Base-by-base conservation (phyloP, 768 basidiomycete genomes). In the Russula olivacea region DNA sequence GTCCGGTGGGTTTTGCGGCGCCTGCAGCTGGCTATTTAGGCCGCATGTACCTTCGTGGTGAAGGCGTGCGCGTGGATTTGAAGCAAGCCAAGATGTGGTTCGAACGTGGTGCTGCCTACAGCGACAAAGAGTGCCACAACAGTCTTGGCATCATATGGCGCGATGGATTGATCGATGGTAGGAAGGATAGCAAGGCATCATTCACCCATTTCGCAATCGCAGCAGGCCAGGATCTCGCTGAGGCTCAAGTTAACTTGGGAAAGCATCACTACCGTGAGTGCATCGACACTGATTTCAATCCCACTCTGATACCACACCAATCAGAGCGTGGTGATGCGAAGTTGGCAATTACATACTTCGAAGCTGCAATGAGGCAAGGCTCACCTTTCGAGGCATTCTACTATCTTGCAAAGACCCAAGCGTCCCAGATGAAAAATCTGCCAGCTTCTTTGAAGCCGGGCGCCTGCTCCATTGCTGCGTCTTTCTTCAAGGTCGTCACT, bases 351-450 rank as follows among this genome's bases (percentile, higher is more conserved):
- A 80, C 82, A 1, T 86, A 86, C 70, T 90, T 98, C 68, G 92
- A 98, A 72, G 81, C 80, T 28, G 97, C 95, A 3, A 77, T 96
- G 52, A 84, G 89, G 1, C 81, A 84, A 66, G 97, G 96, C 4
- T 95, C 96, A 4, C 89, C 91, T 0, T 93, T 96, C 62, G 95
- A 99, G 71, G 89, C 95, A 1, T 96, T 90, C 74, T 96, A 94
- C 75, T 94, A 97, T 70, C 82, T 97, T 11, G 94, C 91, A 25
- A 83, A 87, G 66, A 86, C 97, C 15, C 85, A 97, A 65, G 81
- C 87, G 32, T 71, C 78, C 32, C 81, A 82, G 61, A 84, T 83
- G 9, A 78, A 78, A 19, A 76, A 71, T 6, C 69, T 83, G 6
- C 79, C 81, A 2, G 62, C 76, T 11, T 79, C 82, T 55, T 73